Base-by-base conservation (phyloP, 2,329 filamentous ascomycete species). In the Neofusicoccum cordaticola region DNA sequence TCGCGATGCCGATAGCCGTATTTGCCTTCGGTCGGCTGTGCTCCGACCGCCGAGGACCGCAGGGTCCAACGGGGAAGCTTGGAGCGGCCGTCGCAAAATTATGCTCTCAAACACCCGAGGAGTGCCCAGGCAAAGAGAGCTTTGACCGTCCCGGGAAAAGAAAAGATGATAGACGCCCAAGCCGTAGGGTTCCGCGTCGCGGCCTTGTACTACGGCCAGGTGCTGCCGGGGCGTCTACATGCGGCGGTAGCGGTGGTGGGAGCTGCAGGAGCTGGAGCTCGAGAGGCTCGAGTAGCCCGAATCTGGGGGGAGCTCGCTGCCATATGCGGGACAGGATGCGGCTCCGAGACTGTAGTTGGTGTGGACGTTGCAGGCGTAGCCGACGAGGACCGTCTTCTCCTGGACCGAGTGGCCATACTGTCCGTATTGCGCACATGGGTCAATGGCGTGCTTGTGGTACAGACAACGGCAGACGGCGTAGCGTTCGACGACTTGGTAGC, bases 401-500 rank as follows among this genome's bases (percentile, higher is more conserved):
- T 92, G 86, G 65, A 93, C 81, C 51, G 72, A 71, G 73, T 97
- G 93, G 52, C 89, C 89, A 57, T 86, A 85, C 66, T 90, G 88
- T 66, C 90, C 90, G 74, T 92, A 92, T 41, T 86, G 83, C 56
- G 87, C 83, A 75, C 93, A 97, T 66, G 90, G 90, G 73, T 97
- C 93, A 71, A 97, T 84, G 53, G 91, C 88, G 76, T 97, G 93
- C 73, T 89, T 85, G 82, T 94, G 92, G 83, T 97, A 96, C 71
- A 94, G 84, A 79, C 93, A 97, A 68, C 88, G 86, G 84, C 93
- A 97, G 64, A 90, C 91, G 63, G 92, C 88, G 82, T 93, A 97
- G 66, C 91, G 85, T 78, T 97, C 93, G 71, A 94, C 83, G 67
- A 97, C 80, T 80, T 93, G 91, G 74, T 92, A 93, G 74, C 93